Conservation (phyloP, 2,329 filamentous ascomycete species). For the Neopestalotiopsis rosae region DNA sequence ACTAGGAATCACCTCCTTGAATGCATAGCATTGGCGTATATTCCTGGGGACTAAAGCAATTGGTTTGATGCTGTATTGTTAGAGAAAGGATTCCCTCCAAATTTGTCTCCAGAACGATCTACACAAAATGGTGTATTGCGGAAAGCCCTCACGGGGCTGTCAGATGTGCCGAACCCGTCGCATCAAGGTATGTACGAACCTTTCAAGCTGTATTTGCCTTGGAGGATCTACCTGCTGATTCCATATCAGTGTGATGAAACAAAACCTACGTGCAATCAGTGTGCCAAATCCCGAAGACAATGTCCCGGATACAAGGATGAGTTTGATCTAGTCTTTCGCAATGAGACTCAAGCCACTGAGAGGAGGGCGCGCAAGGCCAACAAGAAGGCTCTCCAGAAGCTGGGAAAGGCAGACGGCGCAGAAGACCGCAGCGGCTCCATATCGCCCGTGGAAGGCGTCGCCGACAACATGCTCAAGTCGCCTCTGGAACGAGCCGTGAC, state of each 20-base stretch:
- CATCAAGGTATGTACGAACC: conserved; percentile 65
- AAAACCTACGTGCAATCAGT: conserved; percentile 70
- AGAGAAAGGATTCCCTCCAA: background rate
- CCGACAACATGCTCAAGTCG: conserved; percentile 25
- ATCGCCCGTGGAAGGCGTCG: conserved; percentile 31
- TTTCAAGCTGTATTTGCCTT: background rate
- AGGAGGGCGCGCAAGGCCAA: conserved; percentile 63
- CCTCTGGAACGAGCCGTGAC: conserved; percentile 32
- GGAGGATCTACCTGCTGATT: background rate
- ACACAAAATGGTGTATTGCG: conserved; percentile 66
- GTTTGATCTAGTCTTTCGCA: conserved; percentile 74
- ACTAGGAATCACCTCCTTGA: background rate
- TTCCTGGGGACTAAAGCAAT: background rate
- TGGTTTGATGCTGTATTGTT: background rate
- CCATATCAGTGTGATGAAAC: conserved; percentile 67
- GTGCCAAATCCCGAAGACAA: conserved; percentile 64
- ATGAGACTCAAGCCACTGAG: conserved; percentile 73
- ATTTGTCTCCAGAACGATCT: background rate
- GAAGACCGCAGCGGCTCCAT: conserved; percentile 24
- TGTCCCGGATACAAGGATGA: conserved; percentile 75
- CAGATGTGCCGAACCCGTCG: conserved; percentile 76
- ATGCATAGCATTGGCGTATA: background rate
- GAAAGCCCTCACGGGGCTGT: conserved; percentile 71
- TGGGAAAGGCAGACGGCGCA: conserved; percentile 30
- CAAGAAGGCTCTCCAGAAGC: conserved; percentile 50